Base-by-base conservation (phyloP, 2,329 filamentous ascomycete genomes). In the Didymellaceae sp. region DNA sequence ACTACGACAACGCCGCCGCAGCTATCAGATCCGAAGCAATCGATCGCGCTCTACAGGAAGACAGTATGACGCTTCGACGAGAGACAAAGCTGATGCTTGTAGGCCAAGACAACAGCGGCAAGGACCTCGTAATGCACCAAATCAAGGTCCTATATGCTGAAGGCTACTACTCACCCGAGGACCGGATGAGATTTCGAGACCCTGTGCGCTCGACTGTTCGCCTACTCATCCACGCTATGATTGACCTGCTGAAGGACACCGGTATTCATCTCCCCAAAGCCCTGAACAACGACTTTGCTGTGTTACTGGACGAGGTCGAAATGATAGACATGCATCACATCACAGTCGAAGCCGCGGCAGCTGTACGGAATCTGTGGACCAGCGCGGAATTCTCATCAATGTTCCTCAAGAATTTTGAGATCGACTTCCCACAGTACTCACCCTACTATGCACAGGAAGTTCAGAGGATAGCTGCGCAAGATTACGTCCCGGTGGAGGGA, bases 51-150 rank as follows among this genome's bases (percentile, higher is more conserved):
- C 45, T 72, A 11, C 62, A 71, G 50, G 61, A 68, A 52, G 70
- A 71, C 45, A 69, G 67, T 5, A 66, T 62, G 21, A 59, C 53
- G 22, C 61, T 71, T 18, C 62, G 64, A 11, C 62, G 65, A 17
- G 68, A 72, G 43, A 71, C 67, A 2, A 72, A 72, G 41, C 58
- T 72, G 6, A 60, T 72, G 26, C 55, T 72, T 13, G 59, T 68
- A 40, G 70, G 70, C 30, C 51, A 58, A 16, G 21, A 39, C 14
- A 63, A 64, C 43, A 68, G 66, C 39, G 68, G 68, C 13, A 71
- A 71, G 34, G 67, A 72, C 13, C 58, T 72, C 14, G 64, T 72
- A 32, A 71, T 71, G 67, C 62, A 68, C 25, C 70, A 72, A 45
- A 67, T 72, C 55, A 71, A 71, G 28, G 65, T 67, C 17, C 51